These are phyloP conservation scores for Westerdykella aurantiaca DNA, from an alignment of 2,329 filamentous ascomycete genomes.

Conservation along the genomic window DNA sequence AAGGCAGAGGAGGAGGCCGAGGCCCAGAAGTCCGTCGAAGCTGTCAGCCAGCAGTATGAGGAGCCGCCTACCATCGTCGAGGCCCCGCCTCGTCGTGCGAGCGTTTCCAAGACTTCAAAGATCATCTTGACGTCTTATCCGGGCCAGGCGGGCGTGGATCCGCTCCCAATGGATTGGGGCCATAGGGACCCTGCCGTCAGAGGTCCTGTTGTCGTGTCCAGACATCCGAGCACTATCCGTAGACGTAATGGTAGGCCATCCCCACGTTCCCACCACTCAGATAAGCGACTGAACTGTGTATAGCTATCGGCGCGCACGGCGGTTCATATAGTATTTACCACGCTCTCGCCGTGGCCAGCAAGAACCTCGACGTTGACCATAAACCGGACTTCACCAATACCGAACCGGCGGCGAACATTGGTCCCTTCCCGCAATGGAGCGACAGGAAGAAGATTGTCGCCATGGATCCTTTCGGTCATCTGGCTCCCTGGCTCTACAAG, in stretches of 20 bases:
- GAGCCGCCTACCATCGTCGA: conserved; percentile 28
- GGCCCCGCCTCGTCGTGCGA: conserved; percentile 34
- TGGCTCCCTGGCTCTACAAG: conserved; percentile 77
- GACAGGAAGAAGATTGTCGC: conserved; percentile 92
- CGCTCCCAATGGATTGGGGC: conserved; percentile 85
- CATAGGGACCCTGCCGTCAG: conserved; percentile 65
- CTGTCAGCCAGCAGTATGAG: conserved; percentile 39
- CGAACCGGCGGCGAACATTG: conserved; percentile 83
- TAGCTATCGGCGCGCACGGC: conserved; percentile 65
- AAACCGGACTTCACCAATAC: conserved; percentile 76
- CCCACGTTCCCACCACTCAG: neutral
- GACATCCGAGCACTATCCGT: conserved; percentile 67
- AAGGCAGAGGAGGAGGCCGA: conserved; percentile 30
- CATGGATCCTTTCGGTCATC: conserved; percentile 91
- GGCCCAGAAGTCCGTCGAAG: conserved; percentile 32
- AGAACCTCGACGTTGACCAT: conserved; percentile 78
- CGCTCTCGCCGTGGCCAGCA: conserved; percentile 84
- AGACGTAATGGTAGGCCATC: conserved; percentile 64
- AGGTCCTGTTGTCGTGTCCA: conserved; percentile 83
- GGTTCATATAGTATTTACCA: conserved; percentile 97
- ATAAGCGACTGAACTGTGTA: conserved; percentile 9
- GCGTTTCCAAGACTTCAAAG: conserved; percentile 49
- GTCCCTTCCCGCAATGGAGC: conserved; percentile 83
- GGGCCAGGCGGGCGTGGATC: conserved; percentile 88
- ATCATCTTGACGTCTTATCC: conserved; percentile 81